phyloP scores from a whole-genome alignment of 2,329 filamentous ascomycete genomes.

The Eurotiales sp. region DNA sequence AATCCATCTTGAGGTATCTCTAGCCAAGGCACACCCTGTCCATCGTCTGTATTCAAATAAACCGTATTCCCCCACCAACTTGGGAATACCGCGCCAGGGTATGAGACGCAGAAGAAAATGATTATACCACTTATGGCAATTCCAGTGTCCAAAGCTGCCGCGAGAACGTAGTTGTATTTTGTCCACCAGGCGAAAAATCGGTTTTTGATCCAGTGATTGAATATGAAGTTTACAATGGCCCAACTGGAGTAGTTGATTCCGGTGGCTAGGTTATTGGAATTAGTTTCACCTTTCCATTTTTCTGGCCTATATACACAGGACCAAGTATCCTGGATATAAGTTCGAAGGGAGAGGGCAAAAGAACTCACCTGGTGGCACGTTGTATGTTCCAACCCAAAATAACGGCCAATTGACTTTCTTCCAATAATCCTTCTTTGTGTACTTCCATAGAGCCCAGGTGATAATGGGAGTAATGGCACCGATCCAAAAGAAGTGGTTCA shows the following conservation, averaged over 20 bases:
- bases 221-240: conserved; percentile 56
- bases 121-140: conserved; percentile 31
- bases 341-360: background rate
- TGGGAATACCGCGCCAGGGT: conserved; percentile 28
- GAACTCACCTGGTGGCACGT: conserved; percentile 10
- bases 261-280: conserved; percentile 21
- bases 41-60: conserved; percentile 30
- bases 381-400: conserved; percentile 14
- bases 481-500: conserved; percentile 53
- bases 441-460: conserved; percentile 28
- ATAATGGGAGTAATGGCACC: conserved; percentile 42
- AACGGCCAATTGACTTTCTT: conserved; percentile 22
- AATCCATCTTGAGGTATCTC: conserved; percentile 26
- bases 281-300: too few species aligned
- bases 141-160: conserved; percentile 37
- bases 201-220: conserved; percentile 72
- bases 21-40: conserved; percentile 25
- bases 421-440: conserved; percentile 30
- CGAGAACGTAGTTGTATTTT: conserved; percentile 44
- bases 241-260: conserved; percentile 35
- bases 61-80: conserved; percentile 34
- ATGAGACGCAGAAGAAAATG: conserved; percentile 34
- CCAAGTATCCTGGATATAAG: too few species aligned
- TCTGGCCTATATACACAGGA: too few species aligned
- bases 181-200: conserved; percentile 52